Evolutionary conservation across 371 early-diverging fungal species (phyloP).

Genomic region (Choanephora cucurbitarum): DNA sequence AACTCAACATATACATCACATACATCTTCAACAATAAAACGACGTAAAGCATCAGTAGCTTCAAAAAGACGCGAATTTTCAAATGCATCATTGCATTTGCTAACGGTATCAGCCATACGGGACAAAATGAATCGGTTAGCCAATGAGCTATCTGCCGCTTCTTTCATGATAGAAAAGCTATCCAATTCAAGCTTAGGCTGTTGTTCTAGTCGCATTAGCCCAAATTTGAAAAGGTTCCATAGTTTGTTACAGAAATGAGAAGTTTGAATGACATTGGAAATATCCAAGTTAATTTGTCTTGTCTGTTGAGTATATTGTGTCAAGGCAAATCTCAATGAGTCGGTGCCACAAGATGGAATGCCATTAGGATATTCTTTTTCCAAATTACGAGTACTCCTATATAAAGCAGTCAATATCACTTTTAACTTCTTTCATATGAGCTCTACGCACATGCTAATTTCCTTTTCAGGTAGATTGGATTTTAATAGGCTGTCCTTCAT

Average conservation of each 20-base stretch:
- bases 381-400: conserved; percentile 65
- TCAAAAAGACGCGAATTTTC: conserved; percentile 78
- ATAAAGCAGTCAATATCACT: conserved; percentile 4
- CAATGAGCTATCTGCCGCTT: conserved; percentile 46
- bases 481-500: conserved; percentile 69
- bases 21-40: conserved; percentile 91
- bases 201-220: conserved; percentile 54
- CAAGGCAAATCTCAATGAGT: conserved; percentile 93
- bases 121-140: conserved; percentile 87
- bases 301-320: conserved; percentile 85
- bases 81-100: conserved; percentile 65
- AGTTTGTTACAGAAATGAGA: conserved; percentile 98
- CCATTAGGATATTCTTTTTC: conserved; percentile 92
- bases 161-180: background rate
- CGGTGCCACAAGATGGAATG: conserved; percentile 96
- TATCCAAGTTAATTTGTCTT: conserved; percentile 96
- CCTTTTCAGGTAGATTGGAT: conserved; percentile 83
- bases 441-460: conserved; percentile 67
- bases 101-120: conserved; percentile 75
- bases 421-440: background rate
- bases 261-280: conserved; percentile 91
- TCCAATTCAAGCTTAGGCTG: conserved; percentile 18
- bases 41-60: conserved; percentile 83
- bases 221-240: conserved; percentile 94
- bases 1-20: conserved; percentile 97